These are phyloP conservation scores for Sugiyamaella paludigena DNA, from an alignment of 1,139 yeast genomes.

Conservation along the genomic window DNA sequence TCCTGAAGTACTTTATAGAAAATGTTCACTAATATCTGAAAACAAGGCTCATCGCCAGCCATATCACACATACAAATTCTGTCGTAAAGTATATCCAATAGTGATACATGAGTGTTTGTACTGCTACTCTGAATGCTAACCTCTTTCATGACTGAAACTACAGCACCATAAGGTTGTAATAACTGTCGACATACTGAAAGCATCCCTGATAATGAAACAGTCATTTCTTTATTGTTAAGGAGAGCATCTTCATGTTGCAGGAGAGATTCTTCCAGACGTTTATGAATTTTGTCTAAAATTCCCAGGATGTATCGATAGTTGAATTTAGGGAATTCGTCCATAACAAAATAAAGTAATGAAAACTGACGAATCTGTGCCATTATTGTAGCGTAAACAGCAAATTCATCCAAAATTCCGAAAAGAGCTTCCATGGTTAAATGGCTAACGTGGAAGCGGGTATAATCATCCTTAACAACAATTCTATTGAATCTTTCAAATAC, in stretches of 20 bases:
- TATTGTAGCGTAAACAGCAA: constrained; percentile 18
- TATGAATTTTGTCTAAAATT: constrained; percentile 13
- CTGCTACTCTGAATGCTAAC: constrained; percentile 3
- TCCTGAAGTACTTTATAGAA: constrained; percentile 18
- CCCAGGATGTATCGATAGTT: constrained; percentile 21
- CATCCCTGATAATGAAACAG: constrained; percentile 16
- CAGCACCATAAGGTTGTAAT: constrained; percentile 15
- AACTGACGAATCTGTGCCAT: constrained; percentile 22
- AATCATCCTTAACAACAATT: constrained; percentile 4
- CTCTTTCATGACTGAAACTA: constrained; percentile 14
- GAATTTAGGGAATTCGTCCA: constrained; percentile 16
- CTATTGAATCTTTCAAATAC: constrained; percentile 1
- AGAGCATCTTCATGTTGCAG: constrained; percentile 15
- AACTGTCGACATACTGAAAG: constrained; percentile 10
- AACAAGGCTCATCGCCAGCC: constrained; percentile 7
- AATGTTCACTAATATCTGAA: constrained; percentile 5
- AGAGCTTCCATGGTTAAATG: constrained; percentile 18
- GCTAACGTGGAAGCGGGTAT: constrained; percentile 6
- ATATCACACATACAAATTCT: constrained; percentile 9
- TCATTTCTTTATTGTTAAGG: constrained; percentile 5
- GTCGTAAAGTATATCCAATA: constrained; percentile 19
- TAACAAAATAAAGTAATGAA: constrained; percentile 16
- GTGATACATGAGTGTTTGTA: constrained; percentile 12
- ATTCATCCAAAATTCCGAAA: constrained; percentile 13
- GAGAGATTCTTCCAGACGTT: constrained; percentile 13